Evolutionary conservation across 2,329 filamentous ascomycete genomes (phyloP), one percentile per base, ranked within the genome.

Genomic region (Alternaria novae-zelandiae): DNA sequence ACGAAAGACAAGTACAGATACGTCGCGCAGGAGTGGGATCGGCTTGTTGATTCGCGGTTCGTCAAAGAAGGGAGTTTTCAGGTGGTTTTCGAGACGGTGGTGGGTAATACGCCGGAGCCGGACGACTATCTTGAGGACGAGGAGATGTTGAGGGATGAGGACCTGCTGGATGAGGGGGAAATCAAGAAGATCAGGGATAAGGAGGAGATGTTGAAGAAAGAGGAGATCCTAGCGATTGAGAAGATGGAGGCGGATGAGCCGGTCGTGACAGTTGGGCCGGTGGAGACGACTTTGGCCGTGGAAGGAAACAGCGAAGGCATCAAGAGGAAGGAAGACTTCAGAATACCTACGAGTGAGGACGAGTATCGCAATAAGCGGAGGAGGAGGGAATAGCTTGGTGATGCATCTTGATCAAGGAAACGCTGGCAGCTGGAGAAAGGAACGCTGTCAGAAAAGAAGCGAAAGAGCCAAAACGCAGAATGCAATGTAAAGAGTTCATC

Each of bases 11-110:
- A 68, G 53, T 66, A 65, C 15, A 51, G 55, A 53, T 41, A 11
- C 25, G 65, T 67, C 15, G 65, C 55, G 20, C 44, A 61, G 53
- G 62, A 70, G 46, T 72, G 71, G 66, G 65, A 72, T 58, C n/a
- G 12, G 32, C 57, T 26, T 43, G 61, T 69, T 11, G 68, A 72
- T 54, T 45, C 59, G 44, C 20, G 64, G 30, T 69, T 57, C 50
- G 46, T 70, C n/a, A 59, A 59, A 21, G 5, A 17, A 23, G 61
- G 44, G 1, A 69, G 54, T 41, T 72, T 70, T 36, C 61, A 61
- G 51, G 60, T 70, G 9, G 47, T 67, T 6, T 17, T 70, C 10
- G 46, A 61, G 21, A 56, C 44, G 17, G 41, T 57, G 17, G 26
- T 57, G 41, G 61, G 59, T 1, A 53, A 23, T 7, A n/a, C 12